These are phyloP conservation scores for Verbascum thapsus DNA, from an alignment of 257 asterid species.

Conservation along the genomic window DNA sequence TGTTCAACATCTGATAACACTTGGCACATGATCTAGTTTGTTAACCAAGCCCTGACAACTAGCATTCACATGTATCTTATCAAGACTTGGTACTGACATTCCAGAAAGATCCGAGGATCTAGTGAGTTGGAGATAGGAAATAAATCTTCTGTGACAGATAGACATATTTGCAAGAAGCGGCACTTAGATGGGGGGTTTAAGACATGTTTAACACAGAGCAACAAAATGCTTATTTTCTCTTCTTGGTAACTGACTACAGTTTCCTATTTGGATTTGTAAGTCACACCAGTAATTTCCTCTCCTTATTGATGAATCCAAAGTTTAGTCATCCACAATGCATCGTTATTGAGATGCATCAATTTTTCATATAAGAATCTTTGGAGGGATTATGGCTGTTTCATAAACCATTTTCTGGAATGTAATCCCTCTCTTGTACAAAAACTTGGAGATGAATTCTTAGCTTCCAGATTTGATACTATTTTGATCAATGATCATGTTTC, in stretches of 20 bases:
- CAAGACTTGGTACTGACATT: constrained; percentile 2
- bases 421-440: constrained; percentile 20
- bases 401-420: constrained; percentile 1
- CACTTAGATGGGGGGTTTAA: constrained; percentile 9
- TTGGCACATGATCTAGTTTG: background rate
- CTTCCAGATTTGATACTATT: constrained; percentile 15
- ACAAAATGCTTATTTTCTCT: background rate
- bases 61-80: constrained; percentile 15
- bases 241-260: background rate
- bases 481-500: background rate
- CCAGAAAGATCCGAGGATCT: constrained; percentile 3
- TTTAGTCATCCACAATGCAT: background rate
- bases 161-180: constrained; percentile 10
- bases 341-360: background rate
- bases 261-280: constrained; percentile 2
- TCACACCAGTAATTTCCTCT: constrained; percentile 1
- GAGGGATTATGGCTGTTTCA: constrained; percentile 1
- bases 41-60: constrained; percentile 8
- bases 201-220: background rate
- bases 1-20: background rate
- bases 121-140: background rate
- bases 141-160: constrained; percentile 8
- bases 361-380: background rate
- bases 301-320: constrained; percentile 7
- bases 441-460: constrained; percentile 8